A percentile compares a stretch with the other conserved stretches of the same genome.
These are phyloP conservation scores for Sporothrix schenckii DNA, from an alignment of 2,329 filamentous ascomycete species.

Conservation along the genomic window DNA sequence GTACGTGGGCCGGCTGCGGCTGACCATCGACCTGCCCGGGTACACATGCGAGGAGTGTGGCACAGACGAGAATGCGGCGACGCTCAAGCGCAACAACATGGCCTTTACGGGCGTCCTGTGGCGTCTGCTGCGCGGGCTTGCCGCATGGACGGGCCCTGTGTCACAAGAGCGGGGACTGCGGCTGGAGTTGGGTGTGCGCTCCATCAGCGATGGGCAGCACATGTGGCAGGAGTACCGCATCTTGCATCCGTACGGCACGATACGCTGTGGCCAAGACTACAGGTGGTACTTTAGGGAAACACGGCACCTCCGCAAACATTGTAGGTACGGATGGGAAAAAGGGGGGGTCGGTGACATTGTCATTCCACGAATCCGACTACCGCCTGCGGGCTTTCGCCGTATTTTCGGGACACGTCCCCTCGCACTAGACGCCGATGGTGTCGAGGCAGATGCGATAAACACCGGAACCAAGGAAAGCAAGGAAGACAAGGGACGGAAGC, in stretches of 20 bases:
- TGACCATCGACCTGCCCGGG: neutral
- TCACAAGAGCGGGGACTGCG: neutral
- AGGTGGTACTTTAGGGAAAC: neutral
- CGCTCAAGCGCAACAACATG: neutral
- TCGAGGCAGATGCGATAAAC: neutral
- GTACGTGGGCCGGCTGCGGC: neutral
- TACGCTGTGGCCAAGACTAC: neutral
- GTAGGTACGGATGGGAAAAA: neutral
- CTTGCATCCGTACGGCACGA: neutral
- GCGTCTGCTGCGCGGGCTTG: neutral
- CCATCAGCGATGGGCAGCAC: neutral
- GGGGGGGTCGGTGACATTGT: neutral
- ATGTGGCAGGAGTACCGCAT: slow-evolving; percentile 1
- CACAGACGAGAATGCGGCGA: neutral
- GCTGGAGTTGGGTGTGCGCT: neutral
- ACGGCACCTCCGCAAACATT: neutral
- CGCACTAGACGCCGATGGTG: neutral
- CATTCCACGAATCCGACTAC: neutral
- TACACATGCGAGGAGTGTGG: neutral
- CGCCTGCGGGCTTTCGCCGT: neutral
- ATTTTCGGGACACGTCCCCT: neutral
- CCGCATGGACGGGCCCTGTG: neutral
- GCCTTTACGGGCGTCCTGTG: neutral
- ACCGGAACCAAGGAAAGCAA: too few relatives aligned
- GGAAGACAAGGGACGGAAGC: neutral